Evolutionary conservation across 2,329 filamentous ascomycete species (phyloP), one percentile per base, ranked within the genome.

Genomic region (Tolypocladium sp.): DNA sequence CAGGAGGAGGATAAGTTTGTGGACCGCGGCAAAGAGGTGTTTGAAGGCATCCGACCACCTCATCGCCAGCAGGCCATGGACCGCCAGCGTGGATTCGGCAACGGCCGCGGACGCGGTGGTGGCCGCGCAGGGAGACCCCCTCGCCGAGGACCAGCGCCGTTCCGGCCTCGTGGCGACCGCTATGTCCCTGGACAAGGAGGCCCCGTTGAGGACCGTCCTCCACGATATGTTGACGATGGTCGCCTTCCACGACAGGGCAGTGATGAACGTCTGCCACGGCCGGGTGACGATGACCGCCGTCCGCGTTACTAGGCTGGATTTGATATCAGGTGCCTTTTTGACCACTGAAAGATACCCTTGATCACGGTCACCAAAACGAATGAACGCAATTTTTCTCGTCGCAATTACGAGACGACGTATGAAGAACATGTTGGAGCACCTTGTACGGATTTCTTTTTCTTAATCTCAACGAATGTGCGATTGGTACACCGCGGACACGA

Each of bases 1-100:
- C 88, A 91, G 70, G 77, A 86, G 59, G 80, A 78, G 1, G 83
- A 86, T 61, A 68, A 73, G 7, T 84, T 92, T 58, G 87, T 92
- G 52, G 88, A 92, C 69, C 80, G 86, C 58, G 89, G 89, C 17
- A 84, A 84, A 20, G 89, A 92, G 69, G 84, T 87, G 42, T 87
- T 87, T 67, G 75, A 84, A 55, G 84, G 84, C 20, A 85, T 88
- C 61, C 76, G 84, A 30, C 84, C 83, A 30, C 84, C 84, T 1
- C 79, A 82, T 61, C 74, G 81, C 12, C 80, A 83, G 65, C 66
- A 70, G 13, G 67, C 62, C 20, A 60, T 66, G 13, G 67, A 75
- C 64, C 56, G 76, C 72, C 68, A 72, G 25, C 73, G 72, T 66
- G 59, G 71, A 69, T 58, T 67, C 65, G 58, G 66, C 67, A 59